A percentile compares a stretch with the other conserved stretches of the same genome.
Conservation (phyloP, 2,329 filamentous ascomycete species). For the Botrytis deweyae region DNA sequence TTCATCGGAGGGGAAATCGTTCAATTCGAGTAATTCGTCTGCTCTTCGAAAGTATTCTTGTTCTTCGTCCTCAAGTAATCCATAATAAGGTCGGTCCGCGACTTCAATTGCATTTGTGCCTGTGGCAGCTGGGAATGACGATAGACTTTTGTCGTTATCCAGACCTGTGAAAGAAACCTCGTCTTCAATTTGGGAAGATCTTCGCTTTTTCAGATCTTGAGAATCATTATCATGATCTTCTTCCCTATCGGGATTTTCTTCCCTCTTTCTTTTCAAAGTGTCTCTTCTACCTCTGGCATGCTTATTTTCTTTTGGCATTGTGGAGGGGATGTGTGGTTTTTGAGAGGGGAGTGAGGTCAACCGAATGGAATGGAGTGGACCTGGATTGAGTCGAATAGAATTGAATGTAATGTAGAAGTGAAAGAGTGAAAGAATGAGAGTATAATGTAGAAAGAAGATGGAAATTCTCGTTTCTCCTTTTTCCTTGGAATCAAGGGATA, state of each 20-base stretch:
- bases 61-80: slow-evolving; percentile 87
- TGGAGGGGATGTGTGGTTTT: slow-evolving; percentile 4
- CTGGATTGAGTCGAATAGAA: background rate
- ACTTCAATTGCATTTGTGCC: slow-evolving; percentile 29
- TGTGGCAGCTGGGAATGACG: slow-evolving; percentile 17
- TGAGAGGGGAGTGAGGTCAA: background rate
- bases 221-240: slow-evolving; percentile 35
- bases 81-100: slow-evolving; percentile 64
- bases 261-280: slow-evolving; percentile 49
- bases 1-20: slow-evolving; percentile 78
- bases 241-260: slow-evolving; percentile 44
- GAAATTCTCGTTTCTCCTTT: background rate
- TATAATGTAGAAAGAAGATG: background rate
- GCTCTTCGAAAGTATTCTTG: slow-evolving; percentile 93
- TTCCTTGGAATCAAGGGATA: background rate
- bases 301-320: slow-evolving; percentile 60
- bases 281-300: slow-evolving; percentile 57
- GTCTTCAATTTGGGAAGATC: slow-evolving; percentile 12
- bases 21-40: slow-evolving; percentile 84
- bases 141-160: slow-evolving; percentile 27
- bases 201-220: slow-evolving; percentile 44
- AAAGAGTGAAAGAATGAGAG: background rate
- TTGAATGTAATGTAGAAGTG: background rate
- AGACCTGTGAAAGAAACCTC: slow-evolving; percentile 24
- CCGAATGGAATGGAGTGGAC: background rate